These are phyloP conservation scores for Alternaria infectoria DNA, from an alignment of 2,329 filamentous ascomycete genomes.

Conservation along the genomic window DNA sequence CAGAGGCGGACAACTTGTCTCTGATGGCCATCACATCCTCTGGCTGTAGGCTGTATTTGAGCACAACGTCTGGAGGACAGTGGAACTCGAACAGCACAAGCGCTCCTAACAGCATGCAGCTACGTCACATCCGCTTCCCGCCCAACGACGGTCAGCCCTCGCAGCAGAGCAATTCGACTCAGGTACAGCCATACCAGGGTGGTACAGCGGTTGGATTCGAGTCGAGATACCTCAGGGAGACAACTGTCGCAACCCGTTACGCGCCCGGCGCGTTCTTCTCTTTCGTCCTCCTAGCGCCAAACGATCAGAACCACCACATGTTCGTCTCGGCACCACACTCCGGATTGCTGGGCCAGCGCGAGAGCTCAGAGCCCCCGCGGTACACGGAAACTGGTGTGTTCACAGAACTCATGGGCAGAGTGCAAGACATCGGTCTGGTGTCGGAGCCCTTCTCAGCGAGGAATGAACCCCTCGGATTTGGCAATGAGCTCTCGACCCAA, in stretches of 20 bases:
- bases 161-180: conserved; percentile 31
- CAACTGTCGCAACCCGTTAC: conserved; percentile 64
- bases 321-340: conserved; percentile 90
- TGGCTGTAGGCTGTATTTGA: conserved; percentile 90
- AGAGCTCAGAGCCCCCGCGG: conserved; percentile 60
- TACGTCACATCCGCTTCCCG: conserved; percentile 96
- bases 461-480: conserved; percentile 76
- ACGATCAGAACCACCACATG: conserved; percentile 68
- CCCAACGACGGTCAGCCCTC: conserved; percentile 56
- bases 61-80: conserved; percentile 76
- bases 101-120: conserved; percentile 92
- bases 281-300: conserved; percentile 70
- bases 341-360: conserved; percentile 72
- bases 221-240: conserved; percentile 42
- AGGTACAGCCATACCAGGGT: conserved; percentile 39
- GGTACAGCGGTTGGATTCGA: conserved; percentile 34
- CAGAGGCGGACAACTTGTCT: conserved; percentile 82
- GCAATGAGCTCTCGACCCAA: conserved; percentile 95
- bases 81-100: conserved; percentile 67
- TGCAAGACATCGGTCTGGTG: conserved; percentile 79
- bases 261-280: conserved; percentile 91
- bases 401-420: conserved; percentile 74
- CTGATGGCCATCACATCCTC: conserved; percentile 90
- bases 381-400: conserved; percentile 83
- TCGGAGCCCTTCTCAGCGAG: conserved; percentile 69